Percentiles rank a stretch among this genome's conserved stretches.
These are phyloP conservation scores for Metarhizium brunneum DNA, from an alignment of 2,329 filamentous ascomycete genomes.

Conservation along the genomic window DNA sequence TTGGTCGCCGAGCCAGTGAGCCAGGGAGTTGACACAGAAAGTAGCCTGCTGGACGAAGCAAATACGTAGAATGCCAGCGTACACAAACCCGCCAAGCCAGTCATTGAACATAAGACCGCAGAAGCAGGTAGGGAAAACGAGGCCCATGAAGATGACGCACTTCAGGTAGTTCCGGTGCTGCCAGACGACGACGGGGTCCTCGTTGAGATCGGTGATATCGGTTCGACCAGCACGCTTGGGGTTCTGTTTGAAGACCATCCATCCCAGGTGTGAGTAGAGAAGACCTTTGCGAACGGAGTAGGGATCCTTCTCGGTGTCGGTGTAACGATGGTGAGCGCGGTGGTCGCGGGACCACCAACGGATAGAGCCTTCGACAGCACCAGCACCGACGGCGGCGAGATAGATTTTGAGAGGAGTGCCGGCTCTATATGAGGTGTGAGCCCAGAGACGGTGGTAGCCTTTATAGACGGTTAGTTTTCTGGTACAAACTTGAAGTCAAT, in stretches of 20 bases:
- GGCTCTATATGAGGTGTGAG: conserved; percentile 76
- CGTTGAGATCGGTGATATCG: conserved; percentile 81
- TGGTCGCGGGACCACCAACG: conserved; percentile 86
- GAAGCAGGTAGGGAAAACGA: conserved; percentile 66
- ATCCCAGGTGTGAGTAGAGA: conserved; percentile 69
- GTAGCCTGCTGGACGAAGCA: conserved; percentile 89
- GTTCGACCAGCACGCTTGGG: conserved; percentile 80
- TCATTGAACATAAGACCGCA: conserved; percentile 74
- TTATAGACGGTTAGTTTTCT: background rate
- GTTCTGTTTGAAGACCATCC: conserved; percentile 93
- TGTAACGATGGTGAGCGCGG: conserved; percentile 83
- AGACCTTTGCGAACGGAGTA: conserved; percentile 87
- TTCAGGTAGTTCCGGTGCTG: conserved; percentile 83
- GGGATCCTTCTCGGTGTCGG: conserved; percentile 85
- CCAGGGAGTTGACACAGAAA: conserved; percentile 86
- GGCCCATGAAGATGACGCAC: conserved; percentile 66
- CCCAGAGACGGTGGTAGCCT: conserved; percentile 63
- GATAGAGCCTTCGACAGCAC: conserved; percentile 77
- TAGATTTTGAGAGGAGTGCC: conserved; percentile 69
- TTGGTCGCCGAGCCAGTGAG: conserved; percentile 86
- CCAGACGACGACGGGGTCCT: conserved; percentile 77
- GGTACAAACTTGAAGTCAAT: no score
- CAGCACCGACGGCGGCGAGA: conserved; percentile 71
- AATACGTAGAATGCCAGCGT: conserved; percentile 75
- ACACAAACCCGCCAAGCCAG: conserved; percentile 74